Evolutionary conservation across 1,139 yeast species (phyloP).

Genomic region (Taphrina communis): DNA sequence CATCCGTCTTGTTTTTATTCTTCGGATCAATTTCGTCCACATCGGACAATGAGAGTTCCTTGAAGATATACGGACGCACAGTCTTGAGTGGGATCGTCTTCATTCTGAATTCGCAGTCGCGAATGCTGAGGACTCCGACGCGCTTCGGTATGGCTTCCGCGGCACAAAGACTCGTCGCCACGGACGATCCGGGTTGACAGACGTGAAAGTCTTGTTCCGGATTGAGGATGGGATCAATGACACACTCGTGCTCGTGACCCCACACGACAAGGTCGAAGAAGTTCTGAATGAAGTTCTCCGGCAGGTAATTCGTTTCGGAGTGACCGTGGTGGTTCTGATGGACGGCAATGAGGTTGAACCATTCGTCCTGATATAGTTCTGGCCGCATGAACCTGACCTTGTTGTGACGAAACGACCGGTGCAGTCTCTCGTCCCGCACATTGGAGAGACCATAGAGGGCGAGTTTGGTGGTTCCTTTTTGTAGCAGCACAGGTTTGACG

Average conservation of each 20-base stretch:
- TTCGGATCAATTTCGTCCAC: conserved; percentile 67
- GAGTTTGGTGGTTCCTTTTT: conserved; percentile 78
- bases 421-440: conserved; percentile 85
- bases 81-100: conserved; percentile 72
- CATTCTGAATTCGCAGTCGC: conserved; percentile 64
- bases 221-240: conserved; percentile 71
- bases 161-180: conserved; percentile 86
- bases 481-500: conserved; percentile 77
- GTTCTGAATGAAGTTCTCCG: conserved; percentile 80
- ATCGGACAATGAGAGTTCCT: conserved; percentile 62
- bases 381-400: conserved; percentile 81
- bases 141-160: conserved; percentile 79
- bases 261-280: conserved; percentile 83
- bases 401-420: conserved; percentile 80
- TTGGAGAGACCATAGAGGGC: conserved; percentile 90
- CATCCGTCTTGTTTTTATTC: conserved; percentile 50
- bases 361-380: conserved; percentile 56
- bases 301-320: conserved; percentile 78
- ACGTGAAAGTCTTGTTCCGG: conserved; percentile 75
- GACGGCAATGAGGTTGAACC: conserved; percentile 87
- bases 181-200: conserved; percentile 91
- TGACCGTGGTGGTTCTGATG: conserved; percentile 88
- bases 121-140: conserved; percentile 71
- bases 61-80: conserved; percentile 82
- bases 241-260: conserved; percentile 99